phyloP scores from a whole-genome alignment of 2,329 filamentous ascomycete species.

The Didymella exigua region DNA sequence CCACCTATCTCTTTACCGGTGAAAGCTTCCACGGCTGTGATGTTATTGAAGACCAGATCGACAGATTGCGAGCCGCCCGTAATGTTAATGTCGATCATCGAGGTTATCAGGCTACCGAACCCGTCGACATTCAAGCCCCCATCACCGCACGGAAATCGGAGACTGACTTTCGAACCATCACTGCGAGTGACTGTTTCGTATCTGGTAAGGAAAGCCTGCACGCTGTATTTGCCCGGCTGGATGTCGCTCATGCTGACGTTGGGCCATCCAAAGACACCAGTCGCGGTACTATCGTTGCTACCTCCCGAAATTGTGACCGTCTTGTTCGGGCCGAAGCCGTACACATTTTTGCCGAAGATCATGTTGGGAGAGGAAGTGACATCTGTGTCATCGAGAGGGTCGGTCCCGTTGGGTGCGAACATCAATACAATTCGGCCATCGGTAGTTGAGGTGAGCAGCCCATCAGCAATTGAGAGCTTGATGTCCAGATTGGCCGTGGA shows the following conservation, averaged over 20 bases:
- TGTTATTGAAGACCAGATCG: conserved; percentile 39
- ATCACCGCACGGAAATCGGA: conserved; percentile 48
- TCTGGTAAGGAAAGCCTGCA: conserved; percentile 45
- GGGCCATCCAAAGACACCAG: conserved; percentile 44
- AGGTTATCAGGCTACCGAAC: conserved; percentile 40
- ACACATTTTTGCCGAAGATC: conserved; percentile 49
- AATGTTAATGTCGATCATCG: conserved; percentile 31
- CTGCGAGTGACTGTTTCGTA: conserved; percentile 46
- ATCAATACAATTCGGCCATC: conserved; percentile 44
- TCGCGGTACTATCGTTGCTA: conserved; percentile 28
- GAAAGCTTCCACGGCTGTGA: conserved; percentile 30
- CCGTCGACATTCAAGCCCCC: conserved; percentile 38
- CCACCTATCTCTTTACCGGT: conserved; percentile 46
- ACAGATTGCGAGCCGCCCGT: conserved; percentile 38
- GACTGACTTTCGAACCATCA: conserved; percentile 45
- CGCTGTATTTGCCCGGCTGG: conserved; percentile 38
- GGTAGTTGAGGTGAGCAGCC: conserved; percentile 33
- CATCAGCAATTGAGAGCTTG: conserved; percentile 34
- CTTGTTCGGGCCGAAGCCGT: conserved; percentile 25
- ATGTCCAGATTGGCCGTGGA: conserved; percentile 14
- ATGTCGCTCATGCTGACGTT: conserved; percentile 41
- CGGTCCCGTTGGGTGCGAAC: conserved; percentile 42
- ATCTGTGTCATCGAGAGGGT: conserved; percentile 47
- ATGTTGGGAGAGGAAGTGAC: conserved; percentile 42
- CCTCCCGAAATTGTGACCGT: conserved; percentile 37